Percentiles rank a stretch among this genome's conserved stretches.
These are phyloP conservation scores for Andrographis paniculata DNA, from an alignment of 305 asterid species.

Conservation along the genomic window DNA sequence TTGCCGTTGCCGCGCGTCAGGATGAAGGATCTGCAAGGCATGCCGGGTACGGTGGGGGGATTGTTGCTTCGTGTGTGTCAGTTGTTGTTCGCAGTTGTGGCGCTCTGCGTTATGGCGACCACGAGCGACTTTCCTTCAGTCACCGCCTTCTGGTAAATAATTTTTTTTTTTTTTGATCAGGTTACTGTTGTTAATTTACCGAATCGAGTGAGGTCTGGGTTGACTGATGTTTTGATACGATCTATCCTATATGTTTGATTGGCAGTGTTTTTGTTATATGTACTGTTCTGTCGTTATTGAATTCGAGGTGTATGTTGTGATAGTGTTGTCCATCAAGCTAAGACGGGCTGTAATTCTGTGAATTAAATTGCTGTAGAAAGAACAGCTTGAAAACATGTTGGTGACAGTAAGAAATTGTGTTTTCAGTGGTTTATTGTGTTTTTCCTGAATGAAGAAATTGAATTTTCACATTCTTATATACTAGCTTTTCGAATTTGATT, in stretches of 20 bases:
- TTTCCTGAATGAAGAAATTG: too few species aligned
- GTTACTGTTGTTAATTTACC: background rate
- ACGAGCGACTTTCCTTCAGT: conserved; percentile 88
- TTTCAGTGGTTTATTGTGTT: too few species aligned
- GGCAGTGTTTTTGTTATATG: background rate
- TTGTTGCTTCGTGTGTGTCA: conserved; percentile 64
- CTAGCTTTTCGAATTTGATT: too few species aligned
- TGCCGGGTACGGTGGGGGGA: conserved; percentile 94
- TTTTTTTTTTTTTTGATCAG: background rate
- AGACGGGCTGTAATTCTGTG: too few species aligned
- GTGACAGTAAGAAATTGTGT: too few species aligned
- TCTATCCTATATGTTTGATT: too few species aligned
- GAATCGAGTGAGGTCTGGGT: background rate
- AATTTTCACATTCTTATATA: too few species aligned
- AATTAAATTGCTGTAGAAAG: too few species aligned
- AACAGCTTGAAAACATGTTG: too few species aligned
- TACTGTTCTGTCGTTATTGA: background rate
- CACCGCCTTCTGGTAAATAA: conserved; percentile 81
- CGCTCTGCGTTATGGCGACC: conserved; percentile 81
- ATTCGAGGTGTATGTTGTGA: background rate
- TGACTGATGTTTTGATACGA: background rate
- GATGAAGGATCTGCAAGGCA: conserved; percentile 91
- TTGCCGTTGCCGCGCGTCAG: conserved; percentile 62
- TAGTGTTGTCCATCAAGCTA: too few species aligned
- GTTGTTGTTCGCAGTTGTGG: conserved; percentile 60